Evolutionary conservation across 2,329 filamentous ascomycete species (phyloP).

Genomic region (Fusarium continuum): DNA sequence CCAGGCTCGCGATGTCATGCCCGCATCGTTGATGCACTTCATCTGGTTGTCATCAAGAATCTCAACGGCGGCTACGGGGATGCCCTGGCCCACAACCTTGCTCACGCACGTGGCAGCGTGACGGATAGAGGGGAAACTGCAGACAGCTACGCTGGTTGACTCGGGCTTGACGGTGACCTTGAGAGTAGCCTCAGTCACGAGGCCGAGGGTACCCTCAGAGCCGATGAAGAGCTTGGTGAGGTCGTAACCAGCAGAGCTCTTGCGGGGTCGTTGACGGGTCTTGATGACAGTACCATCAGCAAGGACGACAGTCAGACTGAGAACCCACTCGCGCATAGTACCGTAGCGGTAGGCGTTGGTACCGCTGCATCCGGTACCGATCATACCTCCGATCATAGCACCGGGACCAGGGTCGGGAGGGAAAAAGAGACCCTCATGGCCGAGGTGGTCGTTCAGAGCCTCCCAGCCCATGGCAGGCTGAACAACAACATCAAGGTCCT

Average conservation of each 20-base stretch:
- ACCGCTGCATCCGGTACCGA: constrained; percentile 76
- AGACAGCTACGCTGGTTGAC: constrained; percentile 82
- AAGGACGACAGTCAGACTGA: constrained; percentile 85
- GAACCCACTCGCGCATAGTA: constrained; percentile 94
- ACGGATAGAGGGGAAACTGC: constrained; percentile 66
- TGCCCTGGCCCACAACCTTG: constrained; percentile 79
- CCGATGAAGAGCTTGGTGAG: constrained; percentile 90
- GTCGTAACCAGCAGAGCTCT: constrained; percentile 92
- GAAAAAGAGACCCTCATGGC: constrained; percentile 82
- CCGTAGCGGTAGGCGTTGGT: constrained; percentile 94
- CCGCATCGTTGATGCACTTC: constrained; percentile 71
- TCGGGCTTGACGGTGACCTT: constrained; percentile 86
- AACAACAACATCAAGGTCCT: constrained; percentile 79
- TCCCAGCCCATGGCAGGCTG: constrained; percentile 91
- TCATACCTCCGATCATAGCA: constrained; percentile 91
- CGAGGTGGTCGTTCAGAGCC: constrained; percentile 79
- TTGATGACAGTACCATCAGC: constrained; percentile 91
- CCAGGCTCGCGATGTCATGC: constrained; percentile 73
- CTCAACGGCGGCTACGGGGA: constrained; percentile 91
- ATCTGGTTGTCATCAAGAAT: constrained; percentile 94
- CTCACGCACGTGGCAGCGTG: constrained; percentile 82
- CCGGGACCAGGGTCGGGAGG: constrained; percentile 91
- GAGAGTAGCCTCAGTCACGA: constrained; percentile 90
- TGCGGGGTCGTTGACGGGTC: constrained; percentile 86
- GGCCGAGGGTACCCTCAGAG: constrained; percentile 88